A percentile compares a stretch with the other conserved stretches of the same genome.
phyloP scores from a whole-genome alignment of 2,329 filamentous ascomycete species.

The Ceratocystis destructans region DNA sequence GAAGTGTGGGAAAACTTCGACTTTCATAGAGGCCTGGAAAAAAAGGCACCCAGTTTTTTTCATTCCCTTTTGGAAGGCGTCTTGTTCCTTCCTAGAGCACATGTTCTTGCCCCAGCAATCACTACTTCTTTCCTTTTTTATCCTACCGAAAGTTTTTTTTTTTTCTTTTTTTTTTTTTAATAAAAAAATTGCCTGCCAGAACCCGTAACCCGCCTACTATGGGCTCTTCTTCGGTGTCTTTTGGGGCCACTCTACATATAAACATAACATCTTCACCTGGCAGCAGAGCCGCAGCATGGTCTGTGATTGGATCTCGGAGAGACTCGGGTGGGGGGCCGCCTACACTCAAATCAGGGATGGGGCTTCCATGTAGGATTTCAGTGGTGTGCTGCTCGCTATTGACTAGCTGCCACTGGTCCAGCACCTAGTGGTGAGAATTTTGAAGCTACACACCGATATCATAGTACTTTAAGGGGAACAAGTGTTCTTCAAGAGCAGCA shows the following conservation, averaged over 20 bases:
- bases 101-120: background rate
- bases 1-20: slow-evolving; percentile 14
- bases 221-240: background rate
- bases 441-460: background rate
- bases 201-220: background rate
- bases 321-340: slow-evolving; percentile 2
- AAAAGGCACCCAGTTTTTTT: slow-evolving; percentile 13
- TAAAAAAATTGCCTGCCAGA: background rate
- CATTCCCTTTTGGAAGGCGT: background rate
- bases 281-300: slow-evolving; percentile 9
- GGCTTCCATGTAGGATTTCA: background rate
- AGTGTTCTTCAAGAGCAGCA: background rate
- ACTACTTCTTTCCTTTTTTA: background rate
- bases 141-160: background rate
- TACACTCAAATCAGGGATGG: background rate
- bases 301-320: slow-evolving; percentile 10
- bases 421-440: slow-evolving; percentile 1
- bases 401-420: background rate
- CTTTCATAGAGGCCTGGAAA: slow-evolving; percentile 11
- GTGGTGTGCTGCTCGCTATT: background rate
- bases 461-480: too few relatives aligned
- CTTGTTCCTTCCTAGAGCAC: background rate
- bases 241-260: background rate
- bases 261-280: background rate
- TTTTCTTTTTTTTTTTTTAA: background rate